Conservation (phyloP, 2,329 filamentous ascomycete species). For the Cladosporium velox region DNA sequence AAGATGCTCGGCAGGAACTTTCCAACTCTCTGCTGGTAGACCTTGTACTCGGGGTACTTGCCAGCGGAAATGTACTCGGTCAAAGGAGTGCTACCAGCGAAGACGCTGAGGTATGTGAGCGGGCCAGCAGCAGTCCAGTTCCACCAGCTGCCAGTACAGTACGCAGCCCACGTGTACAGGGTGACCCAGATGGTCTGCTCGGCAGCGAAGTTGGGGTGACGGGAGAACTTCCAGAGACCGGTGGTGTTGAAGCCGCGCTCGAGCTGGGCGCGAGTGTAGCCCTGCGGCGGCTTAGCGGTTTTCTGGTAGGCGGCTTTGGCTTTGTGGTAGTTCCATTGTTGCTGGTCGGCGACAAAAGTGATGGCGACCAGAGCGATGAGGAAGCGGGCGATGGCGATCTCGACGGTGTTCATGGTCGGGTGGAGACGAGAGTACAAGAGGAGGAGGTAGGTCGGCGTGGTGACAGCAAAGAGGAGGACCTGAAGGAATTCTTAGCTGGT, state of each 20-base stretch:
- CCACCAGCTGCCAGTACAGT: constrained; percentile 67
- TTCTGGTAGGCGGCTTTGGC: constrained; percentile 77
- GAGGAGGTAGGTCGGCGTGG: constrained; percentile 80
- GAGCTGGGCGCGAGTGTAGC: constrained; percentile 67
- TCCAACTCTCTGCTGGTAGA: constrained; percentile 80
- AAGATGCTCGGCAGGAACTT: constrained; percentile 71
- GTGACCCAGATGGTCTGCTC: constrained; percentile 90
- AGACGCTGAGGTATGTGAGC: constrained; percentile 71
- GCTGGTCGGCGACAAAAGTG: constrained; percentile 82
- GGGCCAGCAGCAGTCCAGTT: constrained; percentile 79
- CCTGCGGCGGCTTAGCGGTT: constrained; percentile 67
- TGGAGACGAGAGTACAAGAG: constrained; percentile 69
- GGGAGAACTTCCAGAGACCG: constrained; percentile 83
- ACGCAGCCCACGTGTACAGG: constrained; percentile 86
- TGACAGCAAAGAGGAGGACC: constrained; percentile 75
- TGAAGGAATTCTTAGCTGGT: constrained; percentile 37
- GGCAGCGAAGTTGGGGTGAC: constrained; percentile 92
- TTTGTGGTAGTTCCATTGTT: constrained; percentile 87
- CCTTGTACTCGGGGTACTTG: constrained; percentile 86
- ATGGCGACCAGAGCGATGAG: constrained; percentile 62
- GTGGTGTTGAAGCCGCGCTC: constrained; percentile 85
- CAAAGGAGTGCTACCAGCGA: constrained; percentile 85
- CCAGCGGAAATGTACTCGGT: constrained; percentile 77
- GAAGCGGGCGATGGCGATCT: constrained; percentile 57
- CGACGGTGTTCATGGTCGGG: constrained; percentile 52